A percentile compares a stretch with the other conserved stretches of the same genome.
Conservation (phyloP, 345 rosid species). For the Aethionema arabicum region DNA sequence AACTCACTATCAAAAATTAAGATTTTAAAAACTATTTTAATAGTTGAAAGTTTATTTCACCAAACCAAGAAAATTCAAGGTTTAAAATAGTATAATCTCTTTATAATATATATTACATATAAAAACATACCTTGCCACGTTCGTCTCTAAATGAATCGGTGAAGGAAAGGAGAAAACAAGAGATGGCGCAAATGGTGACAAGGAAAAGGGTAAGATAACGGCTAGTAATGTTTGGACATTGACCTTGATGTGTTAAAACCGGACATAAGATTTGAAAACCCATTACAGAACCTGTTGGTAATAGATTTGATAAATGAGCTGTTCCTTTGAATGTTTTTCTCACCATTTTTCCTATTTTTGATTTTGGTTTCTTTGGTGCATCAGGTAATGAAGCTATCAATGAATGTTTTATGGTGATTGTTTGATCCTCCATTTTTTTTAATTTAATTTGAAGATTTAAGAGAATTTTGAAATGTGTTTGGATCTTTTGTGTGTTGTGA, state of each 20-base stretch:
- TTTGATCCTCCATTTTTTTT: conserved; percentile 22
- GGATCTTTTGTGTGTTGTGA: background rate
- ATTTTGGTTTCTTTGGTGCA: conserved; percentile 44
- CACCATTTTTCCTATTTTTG: conserved; percentile 43
- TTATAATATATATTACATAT: background rate
- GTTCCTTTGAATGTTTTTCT: conserved; percentile 73
- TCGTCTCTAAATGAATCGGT: conserved; percentile 66
- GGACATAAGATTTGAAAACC: conserved; percentile 72
- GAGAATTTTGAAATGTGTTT: background rate
- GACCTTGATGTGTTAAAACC: conserved; percentile 58
- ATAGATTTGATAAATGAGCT: conserved; percentile 53
- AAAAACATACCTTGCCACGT: conserved; percentile 49
- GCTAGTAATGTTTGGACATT: conserved; percentile 48
- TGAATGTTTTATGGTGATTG: background rate
- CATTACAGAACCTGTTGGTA: conserved; percentile 72
- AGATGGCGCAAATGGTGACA: conserved; percentile 40
- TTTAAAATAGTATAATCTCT: background rate
- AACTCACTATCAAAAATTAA: too few relatives aligned
- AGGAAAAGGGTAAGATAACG: conserved; percentile 45
- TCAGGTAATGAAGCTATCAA: conserved; percentile 29
- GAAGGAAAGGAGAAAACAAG: conserved; percentile 59
- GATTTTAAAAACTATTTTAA: too few relatives aligned
- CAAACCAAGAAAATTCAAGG: background rate
- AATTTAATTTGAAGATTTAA: background rate
- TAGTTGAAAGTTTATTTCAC: too few relatives aligned